A percentile compares a stretch with the other conserved stretches of the same genome.
These are phyloP conservation scores for Neonectria sp. DNA, from an alignment of 2,329 filamentous ascomycete species.

Conservation along the genomic window DNA sequence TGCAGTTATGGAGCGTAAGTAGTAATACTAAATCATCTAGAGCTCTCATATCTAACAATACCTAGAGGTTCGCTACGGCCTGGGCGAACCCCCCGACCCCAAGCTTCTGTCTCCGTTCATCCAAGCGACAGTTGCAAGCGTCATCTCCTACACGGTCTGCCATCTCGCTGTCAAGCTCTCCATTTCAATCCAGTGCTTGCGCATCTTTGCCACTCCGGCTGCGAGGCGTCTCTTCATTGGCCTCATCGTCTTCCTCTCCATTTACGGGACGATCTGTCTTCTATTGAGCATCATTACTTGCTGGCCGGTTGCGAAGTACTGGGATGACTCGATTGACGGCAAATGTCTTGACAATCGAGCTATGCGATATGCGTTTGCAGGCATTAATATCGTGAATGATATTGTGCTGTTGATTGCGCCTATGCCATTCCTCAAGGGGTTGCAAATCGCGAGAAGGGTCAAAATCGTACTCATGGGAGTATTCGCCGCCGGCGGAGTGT, in stretches of 20 bases:
- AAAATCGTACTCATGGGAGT: constrained; percentile 59
- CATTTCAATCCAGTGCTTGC: constrained; percentile 48
- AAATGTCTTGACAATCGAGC: constrained; percentile 43
- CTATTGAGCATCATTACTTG: constrained; percentile 46
- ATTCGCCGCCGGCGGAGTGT: constrained; percentile 57
- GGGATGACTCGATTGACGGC: constrained; percentile 44
- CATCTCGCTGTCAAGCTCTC: constrained; percentile 49
- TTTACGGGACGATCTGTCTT: constrained; percentile 42
- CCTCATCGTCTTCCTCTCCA: constrained; percentile 41
- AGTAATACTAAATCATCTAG: neutral
- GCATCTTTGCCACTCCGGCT: constrained; percentile 43
- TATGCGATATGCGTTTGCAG: constrained; percentile 48
- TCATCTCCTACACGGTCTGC: constrained; percentile 45
- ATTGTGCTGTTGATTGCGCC: constrained; percentile 48
- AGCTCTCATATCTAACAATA: neutral
- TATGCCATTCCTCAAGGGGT: constrained; percentile 50
- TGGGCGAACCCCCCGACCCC: constrained; percentile 36
- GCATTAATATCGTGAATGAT: constrained; percentile 52
- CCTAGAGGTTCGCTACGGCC: constrained; percentile 44
- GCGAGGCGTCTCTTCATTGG: constrained; percentile 42
- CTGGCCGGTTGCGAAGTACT: constrained; percentile 47
- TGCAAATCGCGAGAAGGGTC: constrained; percentile 57
- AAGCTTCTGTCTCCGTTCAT: constrained; percentile 38
- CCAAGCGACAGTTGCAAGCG: constrained; percentile 40
- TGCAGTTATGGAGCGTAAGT: constrained; percentile 39